Conservation (phyloP, 768 basidiomycete genomes). For the Leccinum uliginosum region DNA sequence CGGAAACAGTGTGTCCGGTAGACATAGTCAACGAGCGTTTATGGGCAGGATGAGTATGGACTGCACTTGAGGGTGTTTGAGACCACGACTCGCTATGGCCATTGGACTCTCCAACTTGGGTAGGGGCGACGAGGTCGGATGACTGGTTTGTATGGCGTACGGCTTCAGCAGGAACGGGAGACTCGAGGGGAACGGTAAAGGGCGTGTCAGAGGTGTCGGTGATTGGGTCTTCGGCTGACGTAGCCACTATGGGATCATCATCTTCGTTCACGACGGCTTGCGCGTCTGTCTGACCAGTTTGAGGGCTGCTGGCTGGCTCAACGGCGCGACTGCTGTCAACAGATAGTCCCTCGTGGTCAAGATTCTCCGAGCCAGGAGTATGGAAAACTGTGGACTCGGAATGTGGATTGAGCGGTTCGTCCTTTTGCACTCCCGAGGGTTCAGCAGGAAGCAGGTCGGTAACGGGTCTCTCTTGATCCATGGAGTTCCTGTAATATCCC, state of each 20-base stretch:
- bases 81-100: constrained; percentile 11
- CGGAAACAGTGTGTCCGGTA: constrained; percentile 69
- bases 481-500: constrained; percentile 3
- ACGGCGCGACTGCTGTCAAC: neutral
- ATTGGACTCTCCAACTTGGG: constrained; percentile 11
- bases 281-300: neutral
- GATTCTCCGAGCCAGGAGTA: neutral
- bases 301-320: neutral
- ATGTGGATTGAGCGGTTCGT: constrained; percentile 4
- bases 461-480: constrained; percentile 15
- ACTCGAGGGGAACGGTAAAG: constrained; percentile 8
- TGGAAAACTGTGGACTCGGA: constrained; percentile 5
- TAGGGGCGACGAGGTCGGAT: constrained; percentile 4
- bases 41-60: constrained; percentile 32
- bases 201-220: neutral
- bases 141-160: constrained; percentile 1
- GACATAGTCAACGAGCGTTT: constrained; percentile 59
- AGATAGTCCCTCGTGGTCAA: neutral
- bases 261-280: constrained; percentile 2
- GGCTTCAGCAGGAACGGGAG: constrained; percentile 3
- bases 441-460: constrained; percentile 5
- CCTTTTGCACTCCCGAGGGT: constrained; percentile 1
- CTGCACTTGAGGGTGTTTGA: constrained; percentile 19
- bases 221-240: neutral
- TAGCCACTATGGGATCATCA: neutral